These are phyloP conservation scores for Beauveria sp. DNA, from an alignment of 2,329 filamentous ascomycete genomes.

Conservation along the genomic window DNA sequence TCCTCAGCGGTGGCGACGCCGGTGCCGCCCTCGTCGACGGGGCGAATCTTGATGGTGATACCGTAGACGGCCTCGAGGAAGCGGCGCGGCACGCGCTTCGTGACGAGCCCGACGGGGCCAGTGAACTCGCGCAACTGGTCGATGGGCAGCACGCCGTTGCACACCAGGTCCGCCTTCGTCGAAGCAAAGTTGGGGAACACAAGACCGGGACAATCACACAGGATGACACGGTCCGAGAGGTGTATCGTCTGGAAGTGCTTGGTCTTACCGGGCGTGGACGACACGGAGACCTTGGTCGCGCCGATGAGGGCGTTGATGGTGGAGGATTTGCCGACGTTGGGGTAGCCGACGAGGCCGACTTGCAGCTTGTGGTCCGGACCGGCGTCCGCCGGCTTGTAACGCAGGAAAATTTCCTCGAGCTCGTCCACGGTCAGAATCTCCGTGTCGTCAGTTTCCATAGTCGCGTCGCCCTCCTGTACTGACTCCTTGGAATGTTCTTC, in stretches of 20 bases:
- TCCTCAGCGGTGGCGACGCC: conserved; percentile 80
- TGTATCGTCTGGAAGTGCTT: conserved; percentile 99
- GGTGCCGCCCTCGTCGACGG: conserved; percentile 86
- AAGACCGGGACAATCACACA: conserved; percentile 97
- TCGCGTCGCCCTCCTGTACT: conserved; percentile 13
- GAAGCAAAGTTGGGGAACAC: conserved; percentile 97
- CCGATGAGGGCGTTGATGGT: conserved; percentile 99
- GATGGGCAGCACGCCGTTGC: conserved; percentile 89
- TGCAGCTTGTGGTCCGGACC: conserved; percentile 60
- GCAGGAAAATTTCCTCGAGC: conserved; percentile 78
- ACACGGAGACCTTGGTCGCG: conserved; percentile 97
- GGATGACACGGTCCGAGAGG: conserved; percentile 76
- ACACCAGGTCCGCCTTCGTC: conserved; percentile 92
- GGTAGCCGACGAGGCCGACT: conserved; percentile 93
- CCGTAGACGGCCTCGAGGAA: conserved; percentile 94
- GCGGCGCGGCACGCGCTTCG: conserved; percentile 73
- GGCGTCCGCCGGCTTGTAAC: conserved; percentile 51
- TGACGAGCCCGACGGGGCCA: conserved; percentile 76
- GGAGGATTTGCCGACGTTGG: conserved; percentile 97
- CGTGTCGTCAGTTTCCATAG: conserved; percentile 49
- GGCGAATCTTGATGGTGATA: conserved; percentile 74
- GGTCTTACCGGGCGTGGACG: conserved; percentile 93
- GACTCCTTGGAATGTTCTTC: conserved; percentile 19
- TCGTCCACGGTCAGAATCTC: conserved; percentile 89
- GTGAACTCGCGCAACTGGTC: conserved; percentile 92